Evolutionary conservation across 345 rosid species (phyloP), one percentile per base, ranked within the genome.

Genomic region (Gossypium ekmanianum): DNA sequence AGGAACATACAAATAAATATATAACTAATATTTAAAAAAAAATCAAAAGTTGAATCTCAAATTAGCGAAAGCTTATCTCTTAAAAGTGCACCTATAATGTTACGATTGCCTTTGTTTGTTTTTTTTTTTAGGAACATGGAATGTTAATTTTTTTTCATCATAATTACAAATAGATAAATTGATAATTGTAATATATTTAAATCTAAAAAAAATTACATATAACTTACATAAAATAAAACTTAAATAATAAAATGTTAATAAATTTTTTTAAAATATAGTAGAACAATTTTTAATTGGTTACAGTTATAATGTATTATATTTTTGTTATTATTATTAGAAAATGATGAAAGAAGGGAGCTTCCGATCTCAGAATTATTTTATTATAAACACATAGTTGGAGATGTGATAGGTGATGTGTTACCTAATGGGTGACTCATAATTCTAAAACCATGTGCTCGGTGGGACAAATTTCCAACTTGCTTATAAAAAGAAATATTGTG

Each of bases 391-490:
- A 9, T 29, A 34, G 16, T 11, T 61, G 6, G 48, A 34, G 48
- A 63, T 63, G 48, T 8, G 24, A 63, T 63, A 17, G 22, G 45
- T 39, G 48, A 62, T 62, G 56, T 67, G 56, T 22, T 68, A 2
- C 12, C 41, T 13, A 47, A 47, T 45, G 18, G 56, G 56, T 24
- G 13, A 13, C 56, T 68, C 56, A 68, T 68, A 68, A 68, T 68
- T 68, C 41, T 48, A 68, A 47, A 68, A 24, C 20, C 72, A 68
- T 68, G 72, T 47, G 72, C 56, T 68, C 48, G 12, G 20, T 13
- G 57, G 72, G 72, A 24, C 20, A 48, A 68, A 13, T 47, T 22
- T 24, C 12, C 56, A 48, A 68, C 41, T 68, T 68, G 56, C 6
- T 13, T 14, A 47, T 47, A 47, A 22, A 68, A 44, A 16, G 16